Evolutionary conservation across 768 basidiomycete species (phyloP).

Genomic region (Tulasnella sp.): DNA sequence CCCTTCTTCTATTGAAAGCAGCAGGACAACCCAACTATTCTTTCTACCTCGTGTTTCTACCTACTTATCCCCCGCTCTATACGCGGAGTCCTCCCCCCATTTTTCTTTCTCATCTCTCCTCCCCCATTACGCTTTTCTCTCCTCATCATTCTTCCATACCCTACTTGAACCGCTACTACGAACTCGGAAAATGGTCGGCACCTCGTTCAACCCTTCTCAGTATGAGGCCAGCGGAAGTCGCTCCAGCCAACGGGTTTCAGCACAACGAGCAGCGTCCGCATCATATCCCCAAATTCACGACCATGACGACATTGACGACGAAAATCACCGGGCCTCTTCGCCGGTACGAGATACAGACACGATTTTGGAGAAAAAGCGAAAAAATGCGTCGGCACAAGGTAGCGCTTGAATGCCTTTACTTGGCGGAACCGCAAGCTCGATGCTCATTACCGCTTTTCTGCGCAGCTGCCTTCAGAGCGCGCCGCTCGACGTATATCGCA

Average conservation of each 20-base stretch:
- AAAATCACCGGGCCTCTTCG: neutral
- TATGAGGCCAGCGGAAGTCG: neutral
- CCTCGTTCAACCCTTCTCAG: constrained; percentile 1
- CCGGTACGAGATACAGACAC: no score
- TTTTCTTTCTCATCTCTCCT: neutral
- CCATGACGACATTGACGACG: constrained; percentile 1
- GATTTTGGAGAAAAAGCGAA: constrained; percentile 32
- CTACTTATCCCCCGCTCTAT: neutral
- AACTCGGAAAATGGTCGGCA: constrained; percentile 1
- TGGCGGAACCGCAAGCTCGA: neutral
- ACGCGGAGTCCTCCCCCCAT: constrained; percentile 8
- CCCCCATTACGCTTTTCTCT: constrained; percentile 4
- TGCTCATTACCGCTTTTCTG: neutral
- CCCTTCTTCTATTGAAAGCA: neutral
- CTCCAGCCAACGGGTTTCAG: no score
- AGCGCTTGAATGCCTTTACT: constrained; percentile 50
- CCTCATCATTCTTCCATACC: neutral
- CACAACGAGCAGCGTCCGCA: neutral
- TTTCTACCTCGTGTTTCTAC: constrained; percentile 1
- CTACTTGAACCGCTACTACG: neutral
- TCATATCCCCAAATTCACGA: neutral
- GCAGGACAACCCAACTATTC: neutral
- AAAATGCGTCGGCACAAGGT: constrained; percentile 83
- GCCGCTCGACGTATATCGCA: constrained; percentile 73
- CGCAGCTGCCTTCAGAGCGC: constrained; percentile 19